Base-by-base conservation (phyloP, 1,139 yeast species). In the Keqinozyma sinolaborantium region DNA sequence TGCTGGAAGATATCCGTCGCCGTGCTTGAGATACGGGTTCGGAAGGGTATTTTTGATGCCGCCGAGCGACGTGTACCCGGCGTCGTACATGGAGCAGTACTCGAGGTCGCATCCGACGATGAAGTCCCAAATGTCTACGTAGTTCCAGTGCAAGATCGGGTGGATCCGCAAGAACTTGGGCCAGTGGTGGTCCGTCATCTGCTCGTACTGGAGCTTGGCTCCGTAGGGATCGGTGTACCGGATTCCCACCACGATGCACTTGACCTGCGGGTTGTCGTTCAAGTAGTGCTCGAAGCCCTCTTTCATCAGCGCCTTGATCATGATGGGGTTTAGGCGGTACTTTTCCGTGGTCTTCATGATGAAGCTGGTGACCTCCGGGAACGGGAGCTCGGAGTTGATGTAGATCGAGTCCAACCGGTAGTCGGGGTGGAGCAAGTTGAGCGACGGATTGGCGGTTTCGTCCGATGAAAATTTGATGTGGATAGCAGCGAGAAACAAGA, bases 201-300 rank as follows among this genome's bases (percentile, higher is more conserved):
- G 88, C 37, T 81, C 72, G 33, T 68, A 68, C 11, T 62, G 41
- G 24, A 87, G 62, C 10, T 59, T 42, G 1, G 59, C 57, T 0
- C 94, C 88, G 50, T 72, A 83, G 0, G 96, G 96, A 50, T 87
- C 96, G 3, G 83, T 73, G 37, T 83, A 71, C 32, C 96, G 67
- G 12, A 85, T 85, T 1, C 96, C 96, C 2, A 87, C 92, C 19
- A 87, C 65, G 1, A 87, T 77, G 11, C 87, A 79, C 47, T 73
- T 71, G 19, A 83, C 60, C 2, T 63, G 38, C 0, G 77, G 69
- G 35, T 76, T 62, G 14, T 48, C 38, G 33, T 50, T 43, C 24
- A 87, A 61, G 47, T 82, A 87, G 21, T 63, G 56, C 28, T 64
- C 69, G 40, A 87, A 81, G 0, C 95, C 96, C 3, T 60, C 62